phyloP scores from a whole-genome alignment of 768 basidiomycete genomes.

The Leucocoprinus birnbaumii region DNA sequence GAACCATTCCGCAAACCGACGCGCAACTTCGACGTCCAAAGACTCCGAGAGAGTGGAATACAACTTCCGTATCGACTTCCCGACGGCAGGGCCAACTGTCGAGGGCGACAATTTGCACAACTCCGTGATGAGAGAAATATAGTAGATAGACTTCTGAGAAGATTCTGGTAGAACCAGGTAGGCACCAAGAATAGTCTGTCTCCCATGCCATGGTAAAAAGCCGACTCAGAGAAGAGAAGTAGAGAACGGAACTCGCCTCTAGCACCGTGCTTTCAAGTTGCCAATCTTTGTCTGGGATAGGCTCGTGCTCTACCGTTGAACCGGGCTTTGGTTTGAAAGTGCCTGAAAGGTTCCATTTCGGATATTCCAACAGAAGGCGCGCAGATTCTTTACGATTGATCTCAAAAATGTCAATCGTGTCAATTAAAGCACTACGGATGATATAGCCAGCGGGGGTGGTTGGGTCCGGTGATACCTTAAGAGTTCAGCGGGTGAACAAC shows the following conservation, averaged over 20 bases:
- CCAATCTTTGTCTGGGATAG: conserved; percentile 68
- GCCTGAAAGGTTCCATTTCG: conserved; percentile 77
- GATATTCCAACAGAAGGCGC: conserved; percentile 78
- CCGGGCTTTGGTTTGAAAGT: conserved; percentile 83
- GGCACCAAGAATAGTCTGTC: conserved; percentile 67
- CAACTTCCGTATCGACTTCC: conserved; percentile 89
- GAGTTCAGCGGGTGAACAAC: conserved; percentile 3
- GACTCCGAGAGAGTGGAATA: conserved; percentile 80
- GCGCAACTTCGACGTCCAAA: conserved; percentile 79
- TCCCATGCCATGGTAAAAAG: not conserved
- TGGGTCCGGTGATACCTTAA: conserved; percentile 81
- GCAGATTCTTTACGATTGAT: conserved; percentile 96
- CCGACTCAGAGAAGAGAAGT: not conserved
- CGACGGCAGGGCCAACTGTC: conserved; percentile 94
- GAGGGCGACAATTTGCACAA: conserved; percentile 91
- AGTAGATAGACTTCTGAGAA: conserved; percentile 77
- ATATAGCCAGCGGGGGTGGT: conserved; percentile 76
- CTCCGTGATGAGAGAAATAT: conserved; percentile 86
- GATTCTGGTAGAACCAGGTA: conserved; percentile 79
- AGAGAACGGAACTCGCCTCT: conserved; percentile 49
- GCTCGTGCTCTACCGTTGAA: conserved; percentile 47
- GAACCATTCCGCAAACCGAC: conserved; percentile 93
- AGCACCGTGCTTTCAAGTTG: conserved; percentile 87
- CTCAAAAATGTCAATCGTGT: conserved; percentile 87
- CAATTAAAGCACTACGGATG: conserved; percentile 69